Percentiles rank a stretch among this genome's conserved stretches.
These are phyloP conservation scores for Penicillium rolfsii DNA, from an alignment of 2,329 filamentous ascomycete species.

Conservation along the genomic window DNA sequence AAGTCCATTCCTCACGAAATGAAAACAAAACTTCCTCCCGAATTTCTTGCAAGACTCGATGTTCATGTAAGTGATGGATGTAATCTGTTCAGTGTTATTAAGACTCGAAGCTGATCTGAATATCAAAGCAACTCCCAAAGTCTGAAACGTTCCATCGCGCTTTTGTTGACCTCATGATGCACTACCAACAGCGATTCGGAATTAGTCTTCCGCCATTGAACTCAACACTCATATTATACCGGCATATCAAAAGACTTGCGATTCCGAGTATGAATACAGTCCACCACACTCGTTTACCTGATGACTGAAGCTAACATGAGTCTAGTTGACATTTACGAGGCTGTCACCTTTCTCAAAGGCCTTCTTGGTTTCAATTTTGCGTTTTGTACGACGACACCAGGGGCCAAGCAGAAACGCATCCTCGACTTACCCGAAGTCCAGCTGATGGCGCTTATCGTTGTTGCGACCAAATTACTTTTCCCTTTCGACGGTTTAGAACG, in stretches of 20 bases:
- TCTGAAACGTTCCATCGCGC: constrained; percentile 65
- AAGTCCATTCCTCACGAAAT: constrained; percentile 50
- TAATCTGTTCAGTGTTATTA: constrained; percentile 4
- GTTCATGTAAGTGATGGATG: constrained; percentile 39
- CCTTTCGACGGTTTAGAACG: constrained; percentile 67
- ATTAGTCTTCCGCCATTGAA: constrained; percentile 76
- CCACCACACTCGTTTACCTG: background rate
- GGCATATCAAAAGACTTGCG: constrained; percentile 70
- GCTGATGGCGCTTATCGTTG: constrained; percentile 69
- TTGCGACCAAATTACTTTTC: constrained; percentile 78
- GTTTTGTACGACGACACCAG: constrained; percentile 44
- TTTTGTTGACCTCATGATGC: constrained; percentile 63
- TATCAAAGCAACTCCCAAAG: constrained; percentile 45
- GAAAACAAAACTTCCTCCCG: constrained; percentile 48
- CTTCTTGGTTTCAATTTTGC: constrained; percentile 63
- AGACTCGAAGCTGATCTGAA: background rate
- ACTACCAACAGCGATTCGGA: constrained; percentile 69
- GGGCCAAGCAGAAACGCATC: constrained; percentile 41
- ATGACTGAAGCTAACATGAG: constrained; percentile 18
- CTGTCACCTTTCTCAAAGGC: constrained; percentile 60
- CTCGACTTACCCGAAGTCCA: constrained; percentile 73
- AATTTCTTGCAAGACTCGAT: constrained; percentile 47
- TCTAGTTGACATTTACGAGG: constrained; percentile 49
- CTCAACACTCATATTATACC: constrained; percentile 66
- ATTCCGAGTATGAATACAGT: constrained; percentile 65